Conservation (phyloP, 1,284 basidiomycete species). For the Inonotus hispidus region DNA sequence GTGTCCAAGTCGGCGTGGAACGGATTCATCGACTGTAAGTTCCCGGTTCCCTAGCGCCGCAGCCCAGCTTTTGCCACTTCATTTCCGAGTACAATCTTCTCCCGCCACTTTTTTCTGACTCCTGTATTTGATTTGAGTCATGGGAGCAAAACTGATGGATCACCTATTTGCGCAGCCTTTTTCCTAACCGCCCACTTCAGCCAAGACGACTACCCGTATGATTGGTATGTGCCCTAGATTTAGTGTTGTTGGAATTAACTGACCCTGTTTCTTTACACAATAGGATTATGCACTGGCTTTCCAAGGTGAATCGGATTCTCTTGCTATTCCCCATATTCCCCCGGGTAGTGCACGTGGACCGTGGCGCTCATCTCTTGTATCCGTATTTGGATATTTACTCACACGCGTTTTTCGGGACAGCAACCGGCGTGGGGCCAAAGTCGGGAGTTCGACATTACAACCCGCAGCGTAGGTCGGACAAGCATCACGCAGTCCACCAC, state of each 20-base stretch:
- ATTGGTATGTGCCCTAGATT: conserved; percentile 47
- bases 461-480: conserved; percentile 57
- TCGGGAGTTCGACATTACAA: conserved; percentile 82
- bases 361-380: not conserved
- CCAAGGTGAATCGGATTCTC: conserved; percentile 40
- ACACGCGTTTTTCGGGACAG: conserved; percentile 30
- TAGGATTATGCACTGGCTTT: conserved; percentile 82
- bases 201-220: conserved; percentile 80
- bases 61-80: not conserved
- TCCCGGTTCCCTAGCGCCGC: not conserved
- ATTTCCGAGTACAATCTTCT: not conserved
- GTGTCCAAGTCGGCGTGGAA: conserved; percentile 79
- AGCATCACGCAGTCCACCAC: conserved; percentile 60
- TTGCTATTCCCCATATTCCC: not conserved
- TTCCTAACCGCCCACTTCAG: conserved; percentile 83
- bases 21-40: conserved; percentile 77
- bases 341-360: not conserved
- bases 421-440: conserved; percentile 82
- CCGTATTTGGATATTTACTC: not conserved
- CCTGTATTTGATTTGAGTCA: conserved; percentile 2
- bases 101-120: not conserved
- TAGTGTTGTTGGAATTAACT: conserved; percentile 12
- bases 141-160: not conserved
- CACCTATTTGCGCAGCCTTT: conserved; percentile 48
- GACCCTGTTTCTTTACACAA: conserved; percentile 16